Conservation (phyloP, 2,329 filamentous ascomycete species). For the Talaromyces islandicus region DNA sequence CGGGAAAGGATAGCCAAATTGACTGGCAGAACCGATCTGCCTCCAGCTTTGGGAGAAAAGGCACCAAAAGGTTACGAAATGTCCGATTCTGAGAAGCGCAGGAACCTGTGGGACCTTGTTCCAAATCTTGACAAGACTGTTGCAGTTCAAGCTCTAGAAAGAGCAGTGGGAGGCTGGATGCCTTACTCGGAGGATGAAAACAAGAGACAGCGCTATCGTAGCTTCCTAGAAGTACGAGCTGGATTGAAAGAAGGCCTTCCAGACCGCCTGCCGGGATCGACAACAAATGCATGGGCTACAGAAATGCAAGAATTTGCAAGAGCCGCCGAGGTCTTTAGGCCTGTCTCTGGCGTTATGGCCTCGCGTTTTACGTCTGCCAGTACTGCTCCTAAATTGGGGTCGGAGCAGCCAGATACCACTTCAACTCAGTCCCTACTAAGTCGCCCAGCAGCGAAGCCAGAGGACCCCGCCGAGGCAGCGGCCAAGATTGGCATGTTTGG, state of each 20-base stretch:
- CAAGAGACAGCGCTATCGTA: conserved; percentile 75
- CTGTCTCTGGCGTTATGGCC: conserved; percentile 87
- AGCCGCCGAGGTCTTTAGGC: conserved; percentile 76
- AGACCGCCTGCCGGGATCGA: conserved; percentile 45
- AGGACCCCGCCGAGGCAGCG: conserved; percentile 77
- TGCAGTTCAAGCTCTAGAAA: conserved; percentile 61
- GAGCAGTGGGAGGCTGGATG: conserved; percentile 62
- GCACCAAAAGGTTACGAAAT: conserved; percentile 58
- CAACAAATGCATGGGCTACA: conserved; percentile 67
- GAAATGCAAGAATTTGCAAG: conserved; percentile 75
- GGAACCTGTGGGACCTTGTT: conserved; percentile 53
- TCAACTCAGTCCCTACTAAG: conserved; percentile 36
- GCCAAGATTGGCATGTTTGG: conserved; percentile 92
- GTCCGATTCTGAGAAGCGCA: conserved; percentile 57
- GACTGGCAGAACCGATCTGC: conserved; percentile 71
- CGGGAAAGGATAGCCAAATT: conserved; percentile 70
- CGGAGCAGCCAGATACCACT: conserved; percentile 27
- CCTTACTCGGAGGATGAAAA: conserved; percentile 78
- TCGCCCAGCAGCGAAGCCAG: conserved; percentile 50
- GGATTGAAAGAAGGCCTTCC: conserved; percentile 57
- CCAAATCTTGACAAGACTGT: conserved; percentile 62
- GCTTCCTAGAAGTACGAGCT: conserved; percentile 72
- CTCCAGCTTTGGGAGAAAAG: conserved; percentile 68
- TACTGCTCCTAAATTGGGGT: conserved; percentile 31
- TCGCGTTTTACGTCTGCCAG: conserved; percentile 73